Evolutionary conservation across 2,329 filamentous ascomycete genomes (phyloP).

Genomic region (Chaetomiaceae sp.): DNA sequence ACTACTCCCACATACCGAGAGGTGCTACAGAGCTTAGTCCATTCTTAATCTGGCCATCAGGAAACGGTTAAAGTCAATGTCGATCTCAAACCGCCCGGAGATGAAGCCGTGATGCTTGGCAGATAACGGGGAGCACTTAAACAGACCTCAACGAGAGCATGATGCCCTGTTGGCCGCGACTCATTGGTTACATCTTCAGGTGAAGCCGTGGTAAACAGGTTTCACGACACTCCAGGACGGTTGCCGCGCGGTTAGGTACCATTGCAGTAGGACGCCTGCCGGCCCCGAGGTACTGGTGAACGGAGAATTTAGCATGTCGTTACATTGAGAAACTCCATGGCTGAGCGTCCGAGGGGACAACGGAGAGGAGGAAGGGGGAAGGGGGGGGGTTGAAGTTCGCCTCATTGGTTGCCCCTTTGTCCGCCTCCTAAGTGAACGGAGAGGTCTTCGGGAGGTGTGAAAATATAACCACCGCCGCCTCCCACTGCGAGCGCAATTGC

Average conservation of each 20-base stretch:
- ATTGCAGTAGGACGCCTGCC: neutral
- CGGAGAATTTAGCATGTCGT: neutral
- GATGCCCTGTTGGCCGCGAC: neutral
- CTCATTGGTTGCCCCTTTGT: neutral
- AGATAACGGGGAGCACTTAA: neutral
- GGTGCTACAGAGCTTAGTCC: neutral
- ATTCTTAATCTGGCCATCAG: neutral
- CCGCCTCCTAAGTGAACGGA: neutral
- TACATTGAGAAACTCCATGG: neutral
- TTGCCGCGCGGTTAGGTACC: neutral
- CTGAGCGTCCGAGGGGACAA: neutral
- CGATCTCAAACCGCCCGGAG: neutral
- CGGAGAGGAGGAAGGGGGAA: neutral
- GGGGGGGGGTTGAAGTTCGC: no score
- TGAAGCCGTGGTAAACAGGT: neutral
- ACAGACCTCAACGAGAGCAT: neutral
- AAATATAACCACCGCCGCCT: neutral
- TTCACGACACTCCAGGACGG: neutral
- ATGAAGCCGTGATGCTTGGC: conserved; percentile 2
- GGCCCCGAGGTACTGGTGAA: neutral
- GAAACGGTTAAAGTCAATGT: neutral
- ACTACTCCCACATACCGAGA: neutral
- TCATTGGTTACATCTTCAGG: neutral
- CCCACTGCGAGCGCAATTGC: neutral
- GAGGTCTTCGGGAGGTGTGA: neutral